Conservation (phyloP, 257 asterid genomes). For the Solanum chmielewskii region DNA sequence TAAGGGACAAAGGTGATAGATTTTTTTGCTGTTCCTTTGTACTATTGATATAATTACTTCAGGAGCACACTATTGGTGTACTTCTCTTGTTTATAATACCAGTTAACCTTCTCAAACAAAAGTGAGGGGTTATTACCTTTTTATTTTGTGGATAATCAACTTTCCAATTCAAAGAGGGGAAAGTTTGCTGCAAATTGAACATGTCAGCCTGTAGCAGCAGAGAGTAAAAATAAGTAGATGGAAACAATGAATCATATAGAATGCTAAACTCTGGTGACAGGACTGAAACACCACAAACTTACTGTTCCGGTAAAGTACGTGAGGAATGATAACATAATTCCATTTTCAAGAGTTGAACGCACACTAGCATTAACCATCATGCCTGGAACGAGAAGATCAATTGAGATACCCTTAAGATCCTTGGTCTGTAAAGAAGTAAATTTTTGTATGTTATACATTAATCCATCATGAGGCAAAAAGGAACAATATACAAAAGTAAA, state of each 20-base stretch:
- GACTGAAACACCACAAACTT: conserved; percentile 22
- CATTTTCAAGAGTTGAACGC: conserved; percentile 77
- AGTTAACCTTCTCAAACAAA: neutral
- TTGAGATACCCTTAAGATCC: conserved; percentile 85
- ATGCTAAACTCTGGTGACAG: neutral
- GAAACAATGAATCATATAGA: neutral
- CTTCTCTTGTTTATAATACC: neutral
- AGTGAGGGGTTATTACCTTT: conserved; percentile 42
- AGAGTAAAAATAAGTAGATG: neutral
- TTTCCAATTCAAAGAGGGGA: conserved; percentile 83
- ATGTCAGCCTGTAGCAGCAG: conserved; percentile 58
- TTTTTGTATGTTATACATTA: conserved; percentile 12
- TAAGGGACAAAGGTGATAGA: neutral
- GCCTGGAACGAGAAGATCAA: conserved; percentile 96
- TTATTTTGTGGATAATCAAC: conserved; percentile 52
- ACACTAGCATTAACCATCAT: conserved; percentile 97
- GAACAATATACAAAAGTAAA: neutral
- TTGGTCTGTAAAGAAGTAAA: conserved; percentile 46
- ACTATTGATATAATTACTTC: neutral
- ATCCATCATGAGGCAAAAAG: neutral
- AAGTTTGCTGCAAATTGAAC: conserved; percentile 54
- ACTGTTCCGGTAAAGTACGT: conserved; percentile 95
- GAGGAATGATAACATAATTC: conserved; percentile 79
- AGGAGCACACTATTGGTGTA: neutral
- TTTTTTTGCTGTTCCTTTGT: neutral